Evolutionary conservation across 352 stramenopile genomes (phyloP), one percentile per base, ranked within the genome.

Genomic region (Phytophthora vignae): DNA sequence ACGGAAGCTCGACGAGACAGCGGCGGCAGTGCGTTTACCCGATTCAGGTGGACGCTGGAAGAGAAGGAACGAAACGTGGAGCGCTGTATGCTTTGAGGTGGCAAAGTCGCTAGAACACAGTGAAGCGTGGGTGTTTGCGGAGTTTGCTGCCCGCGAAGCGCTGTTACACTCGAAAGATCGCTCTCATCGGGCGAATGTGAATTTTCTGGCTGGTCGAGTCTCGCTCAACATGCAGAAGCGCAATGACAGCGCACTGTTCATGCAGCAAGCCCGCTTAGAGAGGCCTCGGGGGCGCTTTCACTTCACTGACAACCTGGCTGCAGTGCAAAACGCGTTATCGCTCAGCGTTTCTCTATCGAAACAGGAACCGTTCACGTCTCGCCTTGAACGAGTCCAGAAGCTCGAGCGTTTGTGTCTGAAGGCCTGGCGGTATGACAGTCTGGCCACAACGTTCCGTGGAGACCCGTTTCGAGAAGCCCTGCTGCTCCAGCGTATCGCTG

Each of bases 341-440:
- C 67, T 56, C 2, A 78, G 81, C 27, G 54, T 78, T 12, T 67
- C 60, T n/a, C 48, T 80, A 2, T 81, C 79, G 0, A 82, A 69
- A 14, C 42, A 58, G 10, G 81, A 91, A 27, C 22, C 78, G 1
- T 93, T 91, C 49, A 46, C 54, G 8, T 65, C 33, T 14, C 80
- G 74, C 11, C 69, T 91, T 0, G 77, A 83, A 31, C 82, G 81
- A 3, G 49, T 90, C 0, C 54, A 75, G 15, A 93, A 91, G 55
- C 80, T 93, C 5, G 83, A 93, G 46, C 78, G 85, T 15, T 85
- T 91, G 79, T 84, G 82, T 21, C 48, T 90, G 11, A 88, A 87
- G 21, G 83, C 85, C 0, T 91, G 83, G 85, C 36, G 63, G 7
- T 84, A 67, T 21, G 72, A 89, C 46, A 93, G 83, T 55, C 60